These are phyloP conservation scores for Castanea crenata DNA, from an alignment of 306 rosid genomes.

Conservation along the genomic window DNA sequence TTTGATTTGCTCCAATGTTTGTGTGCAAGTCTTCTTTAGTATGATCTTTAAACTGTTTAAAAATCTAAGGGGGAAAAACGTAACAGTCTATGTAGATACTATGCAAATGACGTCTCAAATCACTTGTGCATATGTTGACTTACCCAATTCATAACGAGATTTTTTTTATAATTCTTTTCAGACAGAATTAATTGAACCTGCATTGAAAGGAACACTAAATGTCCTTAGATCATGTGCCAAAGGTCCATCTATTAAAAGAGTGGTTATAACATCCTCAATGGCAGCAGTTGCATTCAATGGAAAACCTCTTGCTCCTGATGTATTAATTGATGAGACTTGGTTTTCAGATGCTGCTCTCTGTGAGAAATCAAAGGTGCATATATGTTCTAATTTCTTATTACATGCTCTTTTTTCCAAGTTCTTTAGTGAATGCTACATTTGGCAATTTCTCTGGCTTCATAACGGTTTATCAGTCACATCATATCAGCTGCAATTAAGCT, in stretches of 20 bases:
- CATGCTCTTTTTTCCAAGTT: too few species aligned
- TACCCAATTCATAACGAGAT: too few species aligned
- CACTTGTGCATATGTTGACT: background rate
- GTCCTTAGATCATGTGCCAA: slow-evolving; percentile 20
- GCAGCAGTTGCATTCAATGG: background rate
- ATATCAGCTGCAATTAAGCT: too few species aligned
- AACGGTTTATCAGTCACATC: too few species aligned
- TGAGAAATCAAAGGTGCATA: background rate
- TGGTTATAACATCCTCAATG: slow-evolving; percentile 23
- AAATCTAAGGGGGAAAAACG: too few species aligned
- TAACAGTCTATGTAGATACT: too few species aligned
- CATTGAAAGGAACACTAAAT: slow-evolving; percentile 26
- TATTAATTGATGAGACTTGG: background rate
- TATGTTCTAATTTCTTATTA: background rate
- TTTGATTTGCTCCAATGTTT: too few species aligned
- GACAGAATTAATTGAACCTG: slow-evolving; percentile 7
- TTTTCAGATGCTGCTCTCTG: background rate
- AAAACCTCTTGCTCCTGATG: background rate
- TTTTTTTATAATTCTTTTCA: background rate
- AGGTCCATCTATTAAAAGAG: slow-evolving; percentile 10
- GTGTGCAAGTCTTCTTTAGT: too few species aligned
- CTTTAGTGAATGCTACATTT: background rate
- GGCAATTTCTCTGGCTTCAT: too few species aligned
- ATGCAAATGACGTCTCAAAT: too few species aligned
- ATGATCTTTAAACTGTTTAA: too few species aligned